Evolutionary conservation across 805 yeast genomes (phyloP), one percentile per base, ranked within the genome.

Genomic region (Candida verbasci): DNA sequence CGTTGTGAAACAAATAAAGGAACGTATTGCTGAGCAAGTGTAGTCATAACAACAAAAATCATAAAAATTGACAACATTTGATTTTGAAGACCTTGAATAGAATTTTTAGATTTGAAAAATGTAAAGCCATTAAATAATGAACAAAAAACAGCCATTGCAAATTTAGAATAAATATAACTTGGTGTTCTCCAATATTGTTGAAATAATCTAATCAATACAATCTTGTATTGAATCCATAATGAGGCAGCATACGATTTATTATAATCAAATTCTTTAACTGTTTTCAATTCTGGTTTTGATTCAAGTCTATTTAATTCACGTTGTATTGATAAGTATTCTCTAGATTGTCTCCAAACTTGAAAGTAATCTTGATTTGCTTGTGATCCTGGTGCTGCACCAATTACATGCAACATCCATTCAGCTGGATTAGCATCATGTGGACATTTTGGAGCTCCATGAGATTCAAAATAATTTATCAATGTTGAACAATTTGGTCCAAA

Each of bases 361-460:
- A 76, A 68, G 49, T 79, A 81, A 55, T 82, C 82, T 55, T 77
- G 81, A 34, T 65, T 65, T 11, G 86, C 82, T 43, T 74, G 79
- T 23, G 84, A 73, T 37, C 86, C 86, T 5, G 86, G 86, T 24
- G 86, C 86, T 33, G 86, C 86, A 50, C 86, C 86, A 49, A 80
- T 82, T 43, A 80, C 84, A 43, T 82, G 84, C 59, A 87, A 67
- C 95, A 87, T 87, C 93, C 94, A 87, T 64, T 86, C 95, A n/a
- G 66, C 66, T 9, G 67, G 67, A 41, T 61, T 56, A 10, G 62
- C 56, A 49, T 55, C 60, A 20, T 38, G 35, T 7, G 63, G 63
- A 47, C 61, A 56, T 30, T 45, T 47, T 25, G 52, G 55, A 20
- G 87, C 86, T 21, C 94, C 83, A 50, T 79, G 60, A 46, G 70